Conservation (phyloP, 176 grass and related monocot genomes). For the Dactylis glomerata region DNA sequence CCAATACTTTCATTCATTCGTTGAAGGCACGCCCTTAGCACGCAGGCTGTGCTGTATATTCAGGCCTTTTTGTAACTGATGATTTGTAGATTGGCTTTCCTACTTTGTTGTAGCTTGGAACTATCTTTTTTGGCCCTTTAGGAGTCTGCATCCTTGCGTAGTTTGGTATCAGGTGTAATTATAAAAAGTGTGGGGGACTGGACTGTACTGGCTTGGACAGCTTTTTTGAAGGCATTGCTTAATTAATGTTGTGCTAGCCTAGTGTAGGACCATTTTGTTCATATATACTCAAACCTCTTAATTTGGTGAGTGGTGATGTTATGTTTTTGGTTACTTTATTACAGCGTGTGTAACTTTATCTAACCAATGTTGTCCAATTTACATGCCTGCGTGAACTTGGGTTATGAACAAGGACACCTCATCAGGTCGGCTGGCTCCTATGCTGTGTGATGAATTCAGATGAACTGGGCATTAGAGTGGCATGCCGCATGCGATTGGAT, state of each 20-base stretch:
- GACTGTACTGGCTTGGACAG: no score
- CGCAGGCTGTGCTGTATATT: background rate
- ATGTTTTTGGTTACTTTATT: no score
- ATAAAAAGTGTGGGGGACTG: background rate
- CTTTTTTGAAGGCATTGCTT: background rate
- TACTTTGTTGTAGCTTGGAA: background rate
- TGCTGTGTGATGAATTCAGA: no score
- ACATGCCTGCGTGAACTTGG: no score
- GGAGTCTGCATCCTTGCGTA: background rate
- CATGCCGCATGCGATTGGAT: no score
- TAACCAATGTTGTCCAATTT: no score
- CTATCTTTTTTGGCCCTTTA: background rate
- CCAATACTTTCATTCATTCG: background rate
- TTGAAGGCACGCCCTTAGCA: background rate
- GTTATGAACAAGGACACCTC: no score
- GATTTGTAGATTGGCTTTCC: background rate
- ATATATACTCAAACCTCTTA: background rate
- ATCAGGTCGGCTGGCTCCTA: no score
- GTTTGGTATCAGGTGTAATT: constrained; percentile 14
- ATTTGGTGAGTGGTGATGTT: background rate
- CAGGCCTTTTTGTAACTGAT: constrained; percentile 24
- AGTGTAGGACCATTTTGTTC: background rate
- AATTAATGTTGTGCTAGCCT: background rate
- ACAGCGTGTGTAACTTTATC: no score
- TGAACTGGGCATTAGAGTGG: no score